Evolutionary conservation across 768 basidiomycete genomes (phyloP), one percentile per base, ranked within the genome.

Genomic region (Dentipellis fragilis): DNA sequence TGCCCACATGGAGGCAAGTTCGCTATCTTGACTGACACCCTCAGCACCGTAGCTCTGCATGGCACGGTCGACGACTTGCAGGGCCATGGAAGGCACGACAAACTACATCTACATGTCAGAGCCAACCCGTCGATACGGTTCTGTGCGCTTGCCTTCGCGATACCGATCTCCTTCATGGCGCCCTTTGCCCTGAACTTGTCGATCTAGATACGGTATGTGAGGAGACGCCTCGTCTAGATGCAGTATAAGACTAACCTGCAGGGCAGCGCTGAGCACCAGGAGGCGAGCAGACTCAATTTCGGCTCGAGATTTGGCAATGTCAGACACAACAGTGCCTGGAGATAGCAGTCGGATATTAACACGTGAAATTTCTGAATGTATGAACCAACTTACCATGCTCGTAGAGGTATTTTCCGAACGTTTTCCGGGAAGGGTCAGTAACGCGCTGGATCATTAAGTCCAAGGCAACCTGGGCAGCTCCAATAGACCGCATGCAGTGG

Each of bases 21-120:
- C 80, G 37, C 85, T 85, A 63, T 98, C 95, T 71, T 96, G 92
- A 21, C 80, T 89, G 47, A 99, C 73, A 36, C 96, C 96, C 70
- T 97, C 95, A n/a, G 93, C 96, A 52, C 96, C 96, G 64, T 87
- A 93, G 0, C 89, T 76, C 73, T 99, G 96, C 51, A 98, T 97
- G 2, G 93, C 87, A n/a, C 93, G 85, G 71, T 99, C 96, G 39
- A 98, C 77, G 48, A 99, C 87, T 21, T 74, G 72, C 49, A 89
- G 75, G 0, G 93, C 95, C 88, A 95, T 91, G 0, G 79, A 78
- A 11, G 96, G 96, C 10, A 98, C 92, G 38, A 93, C 85, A 64
- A 96, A 95, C 94, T 98, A 60, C 2, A 5, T 21, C 53, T 34
- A 19, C 23, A 17, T 40, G 52, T 16, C 35, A 53, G 17, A 10